These are phyloP conservation scores for Blastocystis sp. DNA, from an alignment of 352 stramenopile genomes.

Conservation along the genomic window DNA sequence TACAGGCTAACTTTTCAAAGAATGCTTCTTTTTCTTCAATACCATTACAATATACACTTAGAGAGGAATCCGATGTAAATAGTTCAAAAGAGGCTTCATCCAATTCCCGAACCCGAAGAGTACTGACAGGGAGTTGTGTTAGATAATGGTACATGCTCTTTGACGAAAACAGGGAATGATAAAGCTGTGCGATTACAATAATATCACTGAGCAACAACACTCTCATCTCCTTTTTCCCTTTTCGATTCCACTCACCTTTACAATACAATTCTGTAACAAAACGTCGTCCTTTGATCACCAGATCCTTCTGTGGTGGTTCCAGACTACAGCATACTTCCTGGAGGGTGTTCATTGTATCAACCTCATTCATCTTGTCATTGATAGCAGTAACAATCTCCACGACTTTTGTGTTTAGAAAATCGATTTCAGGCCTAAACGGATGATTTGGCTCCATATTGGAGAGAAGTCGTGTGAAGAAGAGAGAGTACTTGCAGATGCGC, in stretches of 20 bases:
- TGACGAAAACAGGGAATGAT: not conserved
- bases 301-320: slow-evolving; percentile 2
- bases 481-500: slow-evolving; percentile 54
- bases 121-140: no score
- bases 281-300: not conserved
- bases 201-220: slow-evolving; percentile 30
- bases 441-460: slow-evolving; percentile 53
- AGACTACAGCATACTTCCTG: not conserved
- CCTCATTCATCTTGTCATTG: slow-evolving; percentile 31
- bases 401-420: not conserved
- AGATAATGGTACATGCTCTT: not conserved
- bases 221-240: not conserved
- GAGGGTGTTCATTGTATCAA: not conserved
- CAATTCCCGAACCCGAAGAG: no score
- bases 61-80: no score
- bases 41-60: no score
- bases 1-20: no score
- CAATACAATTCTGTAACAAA: not conserved
- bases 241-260: not conserved
- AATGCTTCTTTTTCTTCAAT: no score
- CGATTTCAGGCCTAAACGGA: slow-evolving; percentile 17
- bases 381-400: slow-evolving; percentile 14
- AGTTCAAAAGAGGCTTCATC: no score
- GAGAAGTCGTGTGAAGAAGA: slow-evolving; percentile 43
- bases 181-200: not conserved